Conservation (phyloP, 2,329 filamentous ascomycete genomes). For the Ceratocystis colombiana region DNA sequence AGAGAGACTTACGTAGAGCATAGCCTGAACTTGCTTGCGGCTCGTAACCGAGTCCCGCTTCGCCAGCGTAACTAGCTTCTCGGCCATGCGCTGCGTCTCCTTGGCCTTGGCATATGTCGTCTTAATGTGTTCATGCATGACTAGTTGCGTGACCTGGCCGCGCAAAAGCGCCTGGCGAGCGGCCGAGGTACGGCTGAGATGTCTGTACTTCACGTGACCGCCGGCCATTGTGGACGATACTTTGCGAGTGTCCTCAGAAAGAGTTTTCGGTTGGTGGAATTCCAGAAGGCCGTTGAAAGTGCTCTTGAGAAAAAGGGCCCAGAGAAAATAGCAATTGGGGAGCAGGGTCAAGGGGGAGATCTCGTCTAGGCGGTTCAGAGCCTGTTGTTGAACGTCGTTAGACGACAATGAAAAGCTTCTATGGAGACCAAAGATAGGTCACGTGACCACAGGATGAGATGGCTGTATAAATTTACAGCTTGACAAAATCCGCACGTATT, state of each 20-base stretch:
- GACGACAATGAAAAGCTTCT: not conserved
- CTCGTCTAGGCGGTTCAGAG: no score
- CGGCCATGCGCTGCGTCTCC: constrained; percentile 84
- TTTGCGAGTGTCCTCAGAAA: not conserved
- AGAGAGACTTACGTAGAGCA: constrained; percentile 63
- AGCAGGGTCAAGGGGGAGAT: no score
- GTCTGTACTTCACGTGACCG: constrained; percentile 75
- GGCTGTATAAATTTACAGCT: not conserved
- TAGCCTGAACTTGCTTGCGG: constrained; percentile 61
- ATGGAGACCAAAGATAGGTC: not conserved
- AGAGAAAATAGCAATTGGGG: no score
- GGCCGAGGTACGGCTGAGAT: constrained; percentile 72
- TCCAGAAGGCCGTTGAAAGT: not conserved
- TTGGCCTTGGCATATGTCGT: constrained; percentile 97
- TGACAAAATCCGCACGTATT: not conserved
- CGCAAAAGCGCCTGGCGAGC: constrained; percentile 88
- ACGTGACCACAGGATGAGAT: not conserved
- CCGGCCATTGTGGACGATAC: constrained; percentile 58
- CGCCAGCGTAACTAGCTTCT: constrained; percentile 86
- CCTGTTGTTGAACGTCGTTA: no score
- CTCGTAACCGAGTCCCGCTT: constrained; percentile 87
- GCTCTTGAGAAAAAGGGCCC: no score
- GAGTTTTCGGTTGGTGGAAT: not conserved
- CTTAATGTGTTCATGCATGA: constrained; percentile 84
- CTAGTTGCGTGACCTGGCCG: constrained; percentile 89